Evolutionary conservation across 1,139 yeast species (phyloP).

Genomic region (Yamadazyma diospyri): DNA sequence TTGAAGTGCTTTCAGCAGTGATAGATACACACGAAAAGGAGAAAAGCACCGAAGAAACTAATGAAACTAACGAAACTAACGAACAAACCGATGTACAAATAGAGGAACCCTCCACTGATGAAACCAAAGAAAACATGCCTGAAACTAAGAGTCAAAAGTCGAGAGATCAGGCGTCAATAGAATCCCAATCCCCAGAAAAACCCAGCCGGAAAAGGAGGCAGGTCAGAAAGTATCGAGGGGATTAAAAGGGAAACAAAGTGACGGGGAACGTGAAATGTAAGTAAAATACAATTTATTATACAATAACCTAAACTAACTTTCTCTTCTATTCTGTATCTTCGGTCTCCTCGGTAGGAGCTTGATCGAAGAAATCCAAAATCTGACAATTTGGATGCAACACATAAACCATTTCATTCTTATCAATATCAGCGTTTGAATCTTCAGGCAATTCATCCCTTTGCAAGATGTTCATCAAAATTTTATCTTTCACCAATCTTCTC

Average conservation of each 20-base stretch:
- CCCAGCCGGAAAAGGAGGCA: background rate
- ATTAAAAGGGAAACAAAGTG: background rate
- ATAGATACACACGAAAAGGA: slow-evolving; percentile 10
- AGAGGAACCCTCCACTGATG: too few relatives aligned
- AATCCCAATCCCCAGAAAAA: too few relatives aligned
- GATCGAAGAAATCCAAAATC: slow-evolving; percentile 57
- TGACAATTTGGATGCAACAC: slow-evolving; percentile 92
- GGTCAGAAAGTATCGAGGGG: background rate
- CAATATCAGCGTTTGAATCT: slow-evolving; percentile 16
- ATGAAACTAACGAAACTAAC: too few relatives aligned
- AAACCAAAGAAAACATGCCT: too few relatives aligned
- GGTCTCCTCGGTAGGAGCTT: slow-evolving; percentile 21
- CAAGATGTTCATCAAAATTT: slow-evolving; percentile 76
- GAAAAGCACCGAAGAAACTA: background rate
- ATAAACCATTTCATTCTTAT: slow-evolving; percentile 40
- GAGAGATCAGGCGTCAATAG: too few relatives aligned
- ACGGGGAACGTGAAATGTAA: slow-evolving; percentile 1
- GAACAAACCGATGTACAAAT: too few relatives aligned
- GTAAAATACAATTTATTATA: slow-evolving; percentile 1
- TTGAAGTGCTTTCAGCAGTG: slow-evolving; percentile 15
- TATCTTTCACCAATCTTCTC: slow-evolving; percentile 80
- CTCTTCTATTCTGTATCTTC: slow-evolving; percentile 8
- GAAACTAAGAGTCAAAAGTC: too few relatives aligned
- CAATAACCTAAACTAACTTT: background rate
- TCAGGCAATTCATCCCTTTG: slow-evolving; percentile 45